phyloP scores from a whole-genome alignment of 176 grass and related monocot genomes.

The Aegilops bicornis region DNA sequence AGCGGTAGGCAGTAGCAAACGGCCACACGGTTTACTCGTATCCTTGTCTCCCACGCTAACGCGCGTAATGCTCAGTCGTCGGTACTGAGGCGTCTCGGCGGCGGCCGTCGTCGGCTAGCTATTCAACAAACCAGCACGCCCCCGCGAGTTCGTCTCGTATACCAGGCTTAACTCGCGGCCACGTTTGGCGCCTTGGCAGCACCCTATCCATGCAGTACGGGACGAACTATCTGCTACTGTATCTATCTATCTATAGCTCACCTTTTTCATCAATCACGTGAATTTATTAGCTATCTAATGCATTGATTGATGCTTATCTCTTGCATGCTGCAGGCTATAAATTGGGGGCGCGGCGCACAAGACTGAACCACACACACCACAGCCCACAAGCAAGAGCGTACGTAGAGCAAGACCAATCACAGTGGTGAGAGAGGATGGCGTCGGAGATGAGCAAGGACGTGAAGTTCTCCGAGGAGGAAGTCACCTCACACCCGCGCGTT shows the following conservation, averaged over 20 bases:
- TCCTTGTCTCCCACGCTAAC: slow-evolving; percentile 3
- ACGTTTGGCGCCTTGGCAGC: neutral
- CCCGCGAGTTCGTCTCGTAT: neutral
- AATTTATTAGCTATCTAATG: neutral
- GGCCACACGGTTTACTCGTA: neutral
- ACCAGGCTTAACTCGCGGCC: neutral
- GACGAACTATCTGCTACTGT: too few species aligned
- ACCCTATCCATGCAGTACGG: neutral
- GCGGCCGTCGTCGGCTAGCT: neutral
- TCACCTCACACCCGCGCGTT: slow-evolving; percentile 64
- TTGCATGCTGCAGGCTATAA: slow-evolving; percentile 31
- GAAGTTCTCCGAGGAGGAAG: slow-evolving; percentile 52
- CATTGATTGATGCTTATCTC: neutral
- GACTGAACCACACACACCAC: neutral
- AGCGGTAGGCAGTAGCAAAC: neutral
- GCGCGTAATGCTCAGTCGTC: neutral
- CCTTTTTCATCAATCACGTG: slow-evolving; percentile 4
- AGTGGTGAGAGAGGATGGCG: slow-evolving; percentile 16
- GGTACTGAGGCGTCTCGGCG: neutral
- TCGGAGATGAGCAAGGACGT: slow-evolving; percentile 45
- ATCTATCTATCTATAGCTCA: neutral
- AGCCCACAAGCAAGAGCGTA: neutral
- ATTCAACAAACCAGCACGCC: neutral
- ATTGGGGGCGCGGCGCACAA: neutral
- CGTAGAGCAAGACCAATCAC: neutral